Percentiles rank a stretch among this genome's conserved stretches.
phyloP scores from a whole-genome alignment of 306 rosid genomes.

The Acmispon strigosus region DNA sequence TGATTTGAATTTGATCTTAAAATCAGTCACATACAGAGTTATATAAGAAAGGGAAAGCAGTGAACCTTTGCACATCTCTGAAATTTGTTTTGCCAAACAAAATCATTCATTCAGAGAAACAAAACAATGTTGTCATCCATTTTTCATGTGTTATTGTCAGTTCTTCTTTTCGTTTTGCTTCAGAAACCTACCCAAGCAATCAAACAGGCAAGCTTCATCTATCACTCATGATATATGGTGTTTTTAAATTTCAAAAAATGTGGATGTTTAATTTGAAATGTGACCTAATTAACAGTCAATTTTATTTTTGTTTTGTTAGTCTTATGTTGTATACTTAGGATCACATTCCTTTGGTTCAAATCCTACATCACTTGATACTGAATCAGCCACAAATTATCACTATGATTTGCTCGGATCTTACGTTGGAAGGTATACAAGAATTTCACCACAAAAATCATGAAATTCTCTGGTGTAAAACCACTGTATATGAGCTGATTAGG shows the following conservation, averaged over 20 bases:
- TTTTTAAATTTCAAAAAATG: neutral
- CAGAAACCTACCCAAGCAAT: constrained; percentile 24
- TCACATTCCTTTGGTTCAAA: constrained; percentile 27
- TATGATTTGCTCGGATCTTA: constrained; percentile 43
- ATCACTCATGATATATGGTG: neutral
- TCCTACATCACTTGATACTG: constrained; percentile 7
- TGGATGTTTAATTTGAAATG: neutral
- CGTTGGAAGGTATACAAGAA: constrained; percentile 45
- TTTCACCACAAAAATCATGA: neutral
- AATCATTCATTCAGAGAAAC: neutral
- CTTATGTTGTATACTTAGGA: constrained; percentile 75
- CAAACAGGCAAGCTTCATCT: constrained; percentile 33
- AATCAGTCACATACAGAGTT: neutral
- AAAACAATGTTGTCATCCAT: constrained; percentile 21
- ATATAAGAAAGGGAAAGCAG: neutral
- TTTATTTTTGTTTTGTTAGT: constrained; percentile 17
- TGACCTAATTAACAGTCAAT: neutral
- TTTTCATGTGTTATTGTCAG: constrained; percentile 10
- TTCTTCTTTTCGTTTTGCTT: constrained; percentile 27
- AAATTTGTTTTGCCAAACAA: neutral
- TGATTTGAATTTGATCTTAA: neutral
- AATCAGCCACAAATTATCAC: constrained; percentile 33
- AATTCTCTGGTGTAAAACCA: neutral
- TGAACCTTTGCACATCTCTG: neutral
- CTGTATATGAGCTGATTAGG: neutral